Percentiles rank a stretch among this genome's conserved stretches.
These are phyloP conservation scores for Usnea hakonensis DNA, from an alignment of 495 filamentous ascomycete genomes.

Conservation along the genomic window DNA sequence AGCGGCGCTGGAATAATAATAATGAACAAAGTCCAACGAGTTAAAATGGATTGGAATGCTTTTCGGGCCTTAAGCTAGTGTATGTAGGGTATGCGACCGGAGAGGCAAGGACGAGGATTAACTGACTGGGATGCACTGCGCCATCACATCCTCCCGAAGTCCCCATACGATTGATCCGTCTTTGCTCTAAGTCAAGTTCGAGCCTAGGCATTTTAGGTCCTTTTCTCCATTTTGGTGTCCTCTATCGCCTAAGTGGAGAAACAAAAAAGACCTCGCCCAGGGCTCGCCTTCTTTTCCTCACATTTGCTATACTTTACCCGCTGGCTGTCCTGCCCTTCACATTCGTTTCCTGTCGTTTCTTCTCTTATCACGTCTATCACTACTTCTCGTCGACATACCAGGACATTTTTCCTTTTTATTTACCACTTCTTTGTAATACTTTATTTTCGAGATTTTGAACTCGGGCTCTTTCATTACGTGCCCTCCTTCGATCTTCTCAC, in stretches of 20 bases:
- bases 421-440: slow-evolving; percentile 26
- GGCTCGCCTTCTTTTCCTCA: slow-evolving; percentile 1
- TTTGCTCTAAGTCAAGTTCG: slow-evolving; percentile 11
- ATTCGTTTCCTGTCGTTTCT: slow-evolving; percentile 24
- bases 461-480: slow-evolving; percentile 23
- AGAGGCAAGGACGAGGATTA: slow-evolving; percentile 12
- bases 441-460: slow-evolving; percentile 24
- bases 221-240: slow-evolving; percentile 19
- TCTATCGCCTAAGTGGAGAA: slow-evolving; percentile 21
- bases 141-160: slow-evolving; percentile 26
- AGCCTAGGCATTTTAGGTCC: slow-evolving; percentile 13
- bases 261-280: too few relatives aligned
- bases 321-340: slow-evolving; percentile 28
- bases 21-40: too few relatives aligned
- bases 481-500: slow-evolving; percentile 14
- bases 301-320: slow-evolving; percentile 23
- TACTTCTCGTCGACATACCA: slow-evolving; percentile 17
- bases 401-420: slow-evolving; percentile 25
- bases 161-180: slow-evolving; percentile 24
- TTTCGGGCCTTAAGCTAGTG: slow-evolving; percentile 14
- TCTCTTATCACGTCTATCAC: slow-evolving; percentile 20
- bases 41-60: slow-evolving; percentile 7
- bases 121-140: slow-evolving; percentile 20
- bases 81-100: slow-evolving; percentile 25
- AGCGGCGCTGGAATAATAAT: slow-evolving; percentile 22